Evolutionary conservation across 441 rosid genomes (phyloP).

Genomic region (Melastoma candidum): DNA sequence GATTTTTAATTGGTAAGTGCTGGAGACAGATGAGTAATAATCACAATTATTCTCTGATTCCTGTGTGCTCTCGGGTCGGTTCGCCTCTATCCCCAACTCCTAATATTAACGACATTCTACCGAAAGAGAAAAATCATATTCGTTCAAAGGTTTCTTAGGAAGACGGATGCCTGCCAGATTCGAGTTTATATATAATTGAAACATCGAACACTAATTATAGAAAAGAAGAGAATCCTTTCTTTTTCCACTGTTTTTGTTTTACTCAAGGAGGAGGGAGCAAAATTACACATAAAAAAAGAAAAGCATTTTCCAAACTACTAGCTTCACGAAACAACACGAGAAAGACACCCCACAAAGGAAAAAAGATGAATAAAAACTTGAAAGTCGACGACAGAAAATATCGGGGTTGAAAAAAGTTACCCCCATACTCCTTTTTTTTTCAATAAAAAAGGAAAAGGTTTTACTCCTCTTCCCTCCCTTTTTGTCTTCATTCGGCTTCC

Average conservation of each 20-base stretch:
- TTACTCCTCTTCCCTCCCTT: constrained; percentile 7
- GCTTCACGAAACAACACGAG: background rate
- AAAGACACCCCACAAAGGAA: background rate
- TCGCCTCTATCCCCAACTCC: too few species aligned
- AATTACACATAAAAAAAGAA: background rate
- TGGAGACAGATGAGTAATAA: too few species aligned
- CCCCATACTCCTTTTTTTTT: background rate
- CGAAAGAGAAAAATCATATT: too few species aligned
- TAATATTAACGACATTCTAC: too few species aligned
- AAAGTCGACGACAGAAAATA: background rate
- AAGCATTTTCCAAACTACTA: background rate
- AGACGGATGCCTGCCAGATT: too few species aligned
- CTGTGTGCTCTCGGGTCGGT: too few species aligned
- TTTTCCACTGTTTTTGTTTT: background rate
- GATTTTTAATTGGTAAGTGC: too few species aligned
- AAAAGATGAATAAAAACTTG: background rate
- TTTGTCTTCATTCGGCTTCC: background rate
- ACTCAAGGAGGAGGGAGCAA: constrained; percentile 7
- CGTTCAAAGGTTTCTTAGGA: too few species aligned
- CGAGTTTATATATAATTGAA: too few species aligned
- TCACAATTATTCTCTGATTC: too few species aligned
- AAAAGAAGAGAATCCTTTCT: background rate
- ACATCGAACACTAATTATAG: too few species aligned
- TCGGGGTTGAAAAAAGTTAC: background rate
- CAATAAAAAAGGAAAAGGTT: background rate